Base-by-base conservation (phyloP, 2,329 filamentous ascomycete species). In the Colletotrichum endophyticum region DNA sequence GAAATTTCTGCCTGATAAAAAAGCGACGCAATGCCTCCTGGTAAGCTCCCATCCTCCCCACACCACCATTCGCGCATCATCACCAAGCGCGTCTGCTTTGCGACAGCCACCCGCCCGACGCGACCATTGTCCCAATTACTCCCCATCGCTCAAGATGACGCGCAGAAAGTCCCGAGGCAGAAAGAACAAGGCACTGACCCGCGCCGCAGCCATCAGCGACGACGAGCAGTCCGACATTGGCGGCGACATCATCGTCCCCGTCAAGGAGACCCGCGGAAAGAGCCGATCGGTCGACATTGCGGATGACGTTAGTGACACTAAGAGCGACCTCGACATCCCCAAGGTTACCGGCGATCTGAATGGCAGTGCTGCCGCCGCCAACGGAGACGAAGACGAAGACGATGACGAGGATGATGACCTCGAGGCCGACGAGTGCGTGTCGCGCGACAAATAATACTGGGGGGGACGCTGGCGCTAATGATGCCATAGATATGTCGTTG, bases 401-500 rank as follows among this genome's bases (percentile, higher is more conserved):
- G 79, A 88, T 36, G 82, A 84, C 19, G 81, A 85, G 22, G 82
- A 88, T 5, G 88, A 87, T 82, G 88, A 85, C 3, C 70, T 81
- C 8, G 80, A 82, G 4, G 79, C 80, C 53, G 79, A 85, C 73
- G 83, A 83, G 79, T 80, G 73, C 70, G 78, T 73, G 28, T 59
- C 34, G 28, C 25, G 59, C 6, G 34, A 15, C 30, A 15, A 16
- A 30, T 8, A 11, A 22, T 27, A 8, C 6, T 4, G 19, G 27
- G 25, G 25, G 36, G 5, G 44, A 15, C 7, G 22, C 32, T 36
- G 16, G 4, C 12, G 75, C 80, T 85, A 70, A 79, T 9, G 8
- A 6, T 16, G 56, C 19, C 30, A 16, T 78, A 95, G 94, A 81
- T 96, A 91, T 80, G 90, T 95, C 16, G 94, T 97, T 6, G 94